phyloP scores from a whole-genome alignment of 352 stramenopile species.

The Phytophthora quininea region DNA sequence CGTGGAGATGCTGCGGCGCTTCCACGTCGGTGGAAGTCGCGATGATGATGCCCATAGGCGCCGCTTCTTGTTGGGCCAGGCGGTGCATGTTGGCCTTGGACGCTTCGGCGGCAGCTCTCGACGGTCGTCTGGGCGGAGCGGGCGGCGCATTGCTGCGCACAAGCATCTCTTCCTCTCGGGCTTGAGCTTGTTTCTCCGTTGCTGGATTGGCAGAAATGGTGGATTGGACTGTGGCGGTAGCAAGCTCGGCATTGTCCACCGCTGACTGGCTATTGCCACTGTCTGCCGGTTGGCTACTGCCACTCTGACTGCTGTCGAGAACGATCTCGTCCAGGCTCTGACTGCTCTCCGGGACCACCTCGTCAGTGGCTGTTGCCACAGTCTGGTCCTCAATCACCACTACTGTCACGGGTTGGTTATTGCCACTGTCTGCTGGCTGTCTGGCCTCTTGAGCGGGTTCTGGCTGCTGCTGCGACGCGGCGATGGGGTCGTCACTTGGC shows the following conservation, averaged over 20 bases:
- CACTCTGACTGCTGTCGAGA: conserved; percentile 1
- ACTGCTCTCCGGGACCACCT: neutral
- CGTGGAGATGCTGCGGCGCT: neutral
- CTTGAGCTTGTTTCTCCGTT: neutral
- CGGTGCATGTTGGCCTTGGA: conserved; percentile 22
- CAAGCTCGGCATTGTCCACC: too few relatives aligned
- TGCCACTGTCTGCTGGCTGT: too few relatives aligned
- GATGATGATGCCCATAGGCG: conserved; percentile 11
- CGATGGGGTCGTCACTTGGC: too few relatives aligned
- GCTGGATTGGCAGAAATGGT: neutral
- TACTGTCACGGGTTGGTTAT: too few relatives aligned
- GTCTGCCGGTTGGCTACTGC: neutral
- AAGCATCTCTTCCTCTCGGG: too few relatives aligned
- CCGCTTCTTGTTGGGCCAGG: conserved; percentile 18
- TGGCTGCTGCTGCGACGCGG: too few relatives aligned
- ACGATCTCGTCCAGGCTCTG: neutral
- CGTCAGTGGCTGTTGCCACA: too few relatives aligned
- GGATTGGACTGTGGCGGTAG: neutral
- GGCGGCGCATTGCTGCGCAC: too few relatives aligned
- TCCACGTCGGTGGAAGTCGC: neutral
- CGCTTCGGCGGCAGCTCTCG: conserved; percentile 24
- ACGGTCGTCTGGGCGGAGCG: conserved; percentile 1
- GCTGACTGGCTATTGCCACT: conserved; percentile 5
- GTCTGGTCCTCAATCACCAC: too few relatives aligned
- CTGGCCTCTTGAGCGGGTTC: too few relatives aligned